Evolutionary conservation across 2,329 filamentous ascomycete genomes (phyloP), one percentile per base, ranked within the genome.

Genomic region (Fusarium algeriense): DNA sequence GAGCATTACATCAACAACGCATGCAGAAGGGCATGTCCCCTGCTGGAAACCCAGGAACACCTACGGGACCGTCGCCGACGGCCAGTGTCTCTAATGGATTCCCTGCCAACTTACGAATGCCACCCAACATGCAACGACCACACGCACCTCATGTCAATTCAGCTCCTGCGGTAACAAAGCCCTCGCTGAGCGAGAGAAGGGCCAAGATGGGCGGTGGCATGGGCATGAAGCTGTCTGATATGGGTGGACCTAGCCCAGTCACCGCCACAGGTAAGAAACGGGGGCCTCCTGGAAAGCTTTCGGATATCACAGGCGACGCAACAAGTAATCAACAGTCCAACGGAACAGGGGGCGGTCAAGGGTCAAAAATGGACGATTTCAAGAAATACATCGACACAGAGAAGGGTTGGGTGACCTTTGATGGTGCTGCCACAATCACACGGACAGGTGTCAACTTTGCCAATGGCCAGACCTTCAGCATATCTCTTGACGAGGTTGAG

Each of bases 401-500:
- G 77, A 93, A 93, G 54, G 96, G 96, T 14, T 97, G 92, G 75
- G 86, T 99, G 69, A 97, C 91, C 12, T 99, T 99, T 82, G 93
- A 94, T 75, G 95, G 94, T 73, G 97, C 97, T 73, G 96, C 96
- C 14, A 90, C 94, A 7, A 93, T 99, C 57, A 95, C 95, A 70
- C 91, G 93, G 30, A 90, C 92, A 19, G 96, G 96, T 30, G 95
- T 99, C 68, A 92, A 98, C 78, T 99, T 99, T 78, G 91, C 92
- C 28, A 94, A 92, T 63, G 96, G 96, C 5, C 92, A 91, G 58
- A 94, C 91, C 20, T 98, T 99, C 81, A 94, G 88, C 77, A 98
- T 99, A 78, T 98, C 95, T 7, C 86, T 99, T 44, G 95, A 99
- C 78, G 95, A 99, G 80, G 93, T 99, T 9, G 94, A 98, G 76